Conservation (phyloP, 2,329 filamentous ascomycete species). For the Alternaria consortialis region DNA sequence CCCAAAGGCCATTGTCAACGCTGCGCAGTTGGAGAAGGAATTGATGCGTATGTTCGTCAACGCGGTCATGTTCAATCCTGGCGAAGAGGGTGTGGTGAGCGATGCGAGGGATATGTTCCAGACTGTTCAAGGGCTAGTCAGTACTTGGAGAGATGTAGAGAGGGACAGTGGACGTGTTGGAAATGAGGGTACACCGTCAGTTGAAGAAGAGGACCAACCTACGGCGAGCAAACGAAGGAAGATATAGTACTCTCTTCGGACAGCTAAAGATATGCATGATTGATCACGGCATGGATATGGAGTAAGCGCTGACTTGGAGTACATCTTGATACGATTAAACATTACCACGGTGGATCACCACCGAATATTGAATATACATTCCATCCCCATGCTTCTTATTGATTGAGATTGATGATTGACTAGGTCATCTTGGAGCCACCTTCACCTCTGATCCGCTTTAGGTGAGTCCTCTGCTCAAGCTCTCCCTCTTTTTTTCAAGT, state of each 20-base stretch:
- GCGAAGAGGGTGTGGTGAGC: constrained; percentile 87
- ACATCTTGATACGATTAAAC: background rate
- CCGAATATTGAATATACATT: background rate
- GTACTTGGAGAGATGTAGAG: constrained; percentile 78
- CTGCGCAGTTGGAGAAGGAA: constrained; percentile 89
- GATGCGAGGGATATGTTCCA: constrained; percentile 90
- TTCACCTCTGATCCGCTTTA: background rate
- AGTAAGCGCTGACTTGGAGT: background rate
- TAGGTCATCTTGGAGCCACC: background rate
- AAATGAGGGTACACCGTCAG: constrained; percentile 42
- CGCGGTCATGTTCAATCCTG: constrained; percentile 97
- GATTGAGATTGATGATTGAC: background rate
- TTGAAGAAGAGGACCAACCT: constrained; percentile 36
- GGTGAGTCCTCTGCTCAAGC: background rate
- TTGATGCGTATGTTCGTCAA: constrained; percentile 97
- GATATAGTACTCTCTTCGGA: constrained; percentile 28
- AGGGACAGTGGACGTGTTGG: constrained; percentile 38
- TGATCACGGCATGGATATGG: background rate
- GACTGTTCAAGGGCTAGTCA: constrained; percentile 81
- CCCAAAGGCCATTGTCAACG: constrained; percentile 91
- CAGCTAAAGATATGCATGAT: background rate
- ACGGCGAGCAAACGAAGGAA: constrained; percentile 42
- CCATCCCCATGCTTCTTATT: background rate
- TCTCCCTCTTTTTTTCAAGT: background rate
- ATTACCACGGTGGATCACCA: background rate